phyloP scores from a whole-genome alignment of 2,329 filamentous ascomycete species.

The Fusarium avenaceum region DNA sequence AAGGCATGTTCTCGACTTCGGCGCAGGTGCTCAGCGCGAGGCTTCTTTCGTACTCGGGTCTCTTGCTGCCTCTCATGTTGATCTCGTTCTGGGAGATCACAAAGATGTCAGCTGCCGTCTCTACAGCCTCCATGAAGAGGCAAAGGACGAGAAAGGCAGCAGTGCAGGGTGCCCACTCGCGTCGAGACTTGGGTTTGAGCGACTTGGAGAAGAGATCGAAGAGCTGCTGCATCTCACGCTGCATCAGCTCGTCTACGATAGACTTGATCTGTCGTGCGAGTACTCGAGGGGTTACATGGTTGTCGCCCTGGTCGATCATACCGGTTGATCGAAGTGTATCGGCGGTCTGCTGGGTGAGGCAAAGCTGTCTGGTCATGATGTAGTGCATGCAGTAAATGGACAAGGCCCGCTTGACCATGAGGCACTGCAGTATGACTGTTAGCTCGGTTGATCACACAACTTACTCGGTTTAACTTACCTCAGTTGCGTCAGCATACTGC shows the following conservation, averaged over 20 bases:
- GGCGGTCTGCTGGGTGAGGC: slow-evolving; percentile 62
- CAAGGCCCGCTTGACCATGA: slow-evolving; percentile 67
- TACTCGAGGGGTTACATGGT: slow-evolving; percentile 65
- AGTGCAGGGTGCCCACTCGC: slow-evolving; percentile 69
- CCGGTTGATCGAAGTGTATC: slow-evolving; percentile 57
- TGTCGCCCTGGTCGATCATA: slow-evolving; percentile 59
- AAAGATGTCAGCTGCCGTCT: slow-evolving; percentile 66
- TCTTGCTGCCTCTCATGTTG: slow-evolving; percentile 55
- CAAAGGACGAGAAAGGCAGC: slow-evolving; percentile 70
- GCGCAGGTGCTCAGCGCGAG: slow-evolving; percentile 62
- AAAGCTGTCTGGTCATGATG: slow-evolving; percentile 68
- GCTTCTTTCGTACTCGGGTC: slow-evolving; percentile 56
- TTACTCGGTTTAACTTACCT: slow-evolving; percentile 53
- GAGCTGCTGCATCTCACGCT: slow-evolving; percentile 64
- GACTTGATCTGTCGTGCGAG: slow-evolving; percentile 70
- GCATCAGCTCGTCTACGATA: slow-evolving; percentile 68
- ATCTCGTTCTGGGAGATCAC: slow-evolving; percentile 66
- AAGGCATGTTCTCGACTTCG: slow-evolving; percentile 70
- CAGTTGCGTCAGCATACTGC: slow-evolving; percentile 60
- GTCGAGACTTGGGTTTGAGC: slow-evolving; percentile 66
- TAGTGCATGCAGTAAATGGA: slow-evolving; percentile 70
- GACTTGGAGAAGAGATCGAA: slow-evolving; percentile 67
- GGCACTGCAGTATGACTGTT: slow-evolving; percentile 51
- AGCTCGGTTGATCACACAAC: slow-evolving; percentile 26
- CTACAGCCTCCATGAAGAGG: slow-evolving; percentile 70